Evolutionary conservation across 768 basidiomycete species (phyloP).

Genomic region (Porpolomopsis calyptriformis): DNA sequence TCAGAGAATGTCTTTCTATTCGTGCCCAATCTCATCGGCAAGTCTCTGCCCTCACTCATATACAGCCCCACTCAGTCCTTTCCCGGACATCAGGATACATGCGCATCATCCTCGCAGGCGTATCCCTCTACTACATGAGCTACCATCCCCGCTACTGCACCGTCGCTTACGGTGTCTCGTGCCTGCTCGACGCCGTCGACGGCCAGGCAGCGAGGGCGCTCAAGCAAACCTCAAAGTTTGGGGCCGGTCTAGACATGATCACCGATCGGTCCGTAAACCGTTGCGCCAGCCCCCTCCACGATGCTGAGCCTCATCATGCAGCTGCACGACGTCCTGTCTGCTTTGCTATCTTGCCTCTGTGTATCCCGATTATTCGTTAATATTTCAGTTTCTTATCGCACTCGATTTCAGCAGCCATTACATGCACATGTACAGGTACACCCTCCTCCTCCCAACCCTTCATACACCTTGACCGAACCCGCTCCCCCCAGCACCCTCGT

Average conservation of each 20-base stretch:
- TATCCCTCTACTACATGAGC: constrained; percentile 88
- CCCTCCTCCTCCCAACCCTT: not conserved
- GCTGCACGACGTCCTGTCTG: constrained; percentile 93
- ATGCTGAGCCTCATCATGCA: constrained; percentile 20
- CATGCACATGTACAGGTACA: constrained; percentile 99
- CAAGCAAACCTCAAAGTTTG: constrained; percentile 91
- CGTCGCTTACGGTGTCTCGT: constrained; percentile 78
- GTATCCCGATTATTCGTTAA: constrained; percentile 74
- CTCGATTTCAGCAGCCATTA: constrained; percentile 98
- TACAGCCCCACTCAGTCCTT: not conserved
- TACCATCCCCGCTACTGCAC: constrained; percentile 92
- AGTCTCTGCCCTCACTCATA: constrained; percentile 18
- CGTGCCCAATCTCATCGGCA: constrained; percentile 92
- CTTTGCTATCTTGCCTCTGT: constrained; percentile 87
- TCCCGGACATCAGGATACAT: constrained; percentile 56
- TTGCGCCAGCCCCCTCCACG: not conserved
- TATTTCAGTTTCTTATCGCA: constrained; percentile 92
- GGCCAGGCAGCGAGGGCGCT: constrained; percentile 84
- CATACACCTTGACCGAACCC: not conserved
- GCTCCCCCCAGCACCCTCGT: constrained; percentile 63
- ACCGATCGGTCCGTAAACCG: constrained; percentile 74
- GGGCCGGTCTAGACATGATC: constrained; percentile 98
- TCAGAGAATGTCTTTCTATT: constrained; percentile 97
- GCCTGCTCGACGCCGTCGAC: constrained; percentile 90
- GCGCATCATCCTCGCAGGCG: constrained; percentile 80